Evolutionary conservation across 441 rosid genomes (phyloP), one percentile per base, ranked within the genome.

Genomic region (Iberis amara): DNA sequence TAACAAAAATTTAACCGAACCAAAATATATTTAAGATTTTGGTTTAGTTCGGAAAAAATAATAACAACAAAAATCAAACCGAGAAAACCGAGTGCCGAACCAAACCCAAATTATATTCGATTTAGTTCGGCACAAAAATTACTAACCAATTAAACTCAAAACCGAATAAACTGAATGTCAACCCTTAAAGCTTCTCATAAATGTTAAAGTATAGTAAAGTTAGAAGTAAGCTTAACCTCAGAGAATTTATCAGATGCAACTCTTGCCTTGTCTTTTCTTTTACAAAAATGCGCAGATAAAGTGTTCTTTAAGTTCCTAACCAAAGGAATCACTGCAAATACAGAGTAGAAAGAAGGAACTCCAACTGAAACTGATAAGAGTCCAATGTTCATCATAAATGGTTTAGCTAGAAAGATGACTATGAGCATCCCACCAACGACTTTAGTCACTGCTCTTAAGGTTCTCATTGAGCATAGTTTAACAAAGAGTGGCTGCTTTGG

Each of bases 261-360:
- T 26, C 43, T 55, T 39, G 57, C 66, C 31, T 73, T 81, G 61
- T 81, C 81, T 9, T 65, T 67, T 40, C 65, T 72, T 6, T 66
- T 74, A 7, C 70, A 71, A 31, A 59, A 58, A 28, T 75, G 70
- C 2, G 76, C 71, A 0, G 81, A 70, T 23, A 74, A 47, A 7
- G 73, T 76, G 24, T 68, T 77, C 62, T 75, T 79, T 0, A 68
- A 61, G 63, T 81, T 81, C 24, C 74, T 69, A 10, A 76, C 78
- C 38, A 81, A 47, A n/a, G 83, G 82, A 35, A 81, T 68, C 13
- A 75, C 57, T 1, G 73, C 65, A 50, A 79, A 79, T 7, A 82
- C 70, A 14, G 70, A 7, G 69, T 64, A 79, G 64, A 76, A 81
- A 32, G 79, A 45, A n/a, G 81, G 73, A 38, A 82, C 64, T 28